Evolutionary conservation across 257 asterid genomes (phyloP).

Genomic region (Fraxinus excelsior): DNA sequence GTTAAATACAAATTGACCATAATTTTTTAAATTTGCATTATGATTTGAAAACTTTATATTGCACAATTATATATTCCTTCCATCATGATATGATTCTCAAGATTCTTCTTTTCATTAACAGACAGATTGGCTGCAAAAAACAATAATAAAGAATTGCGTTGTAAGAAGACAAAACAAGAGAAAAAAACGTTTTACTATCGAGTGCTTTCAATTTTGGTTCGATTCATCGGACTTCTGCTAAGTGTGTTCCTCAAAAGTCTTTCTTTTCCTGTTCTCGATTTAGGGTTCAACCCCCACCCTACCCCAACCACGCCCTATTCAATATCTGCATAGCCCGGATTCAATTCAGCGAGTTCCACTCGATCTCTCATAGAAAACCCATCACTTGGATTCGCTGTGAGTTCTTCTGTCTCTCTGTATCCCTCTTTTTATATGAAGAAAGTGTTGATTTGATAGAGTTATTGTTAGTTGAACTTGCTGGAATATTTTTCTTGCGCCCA

Average conservation of each 20-base stretch:
- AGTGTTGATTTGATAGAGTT: constrained; percentile 22
- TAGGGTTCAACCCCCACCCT: constrained; percentile 37
- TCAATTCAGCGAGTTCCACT: constrained; percentile 19
- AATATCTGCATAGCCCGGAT: background rate
- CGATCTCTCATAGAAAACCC: constrained; percentile 17
- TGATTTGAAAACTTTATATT: no score
- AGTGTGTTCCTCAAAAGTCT: constrained; percentile 31
- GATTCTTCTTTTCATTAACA: constrained; percentile 14
- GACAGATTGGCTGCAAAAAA: background rate
- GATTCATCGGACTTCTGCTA: constrained; percentile 28
- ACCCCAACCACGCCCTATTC: background rate
- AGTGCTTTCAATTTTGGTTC: constrained; percentile 17
- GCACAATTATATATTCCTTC: background rate
- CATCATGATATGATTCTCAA: constrained; percentile 25
- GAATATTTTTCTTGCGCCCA: constrained; percentile 6
- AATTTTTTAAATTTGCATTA: background rate
- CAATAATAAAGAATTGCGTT: constrained; percentile 9
- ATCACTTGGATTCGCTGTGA: constrained; percentile 33
- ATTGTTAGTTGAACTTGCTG: constrained; percentile 27
- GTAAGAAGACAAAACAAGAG: constrained; percentile 27
- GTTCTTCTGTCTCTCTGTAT: constrained; percentile 13
- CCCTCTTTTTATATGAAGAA: background rate
- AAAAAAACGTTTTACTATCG: constrained; percentile 31
- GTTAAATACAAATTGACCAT: no score
- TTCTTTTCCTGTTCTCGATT: constrained; percentile 30